Evolutionary conservation across 2,329 filamentous ascomycete genomes (phyloP).

Genomic region (Calonectria montana): DNA sequence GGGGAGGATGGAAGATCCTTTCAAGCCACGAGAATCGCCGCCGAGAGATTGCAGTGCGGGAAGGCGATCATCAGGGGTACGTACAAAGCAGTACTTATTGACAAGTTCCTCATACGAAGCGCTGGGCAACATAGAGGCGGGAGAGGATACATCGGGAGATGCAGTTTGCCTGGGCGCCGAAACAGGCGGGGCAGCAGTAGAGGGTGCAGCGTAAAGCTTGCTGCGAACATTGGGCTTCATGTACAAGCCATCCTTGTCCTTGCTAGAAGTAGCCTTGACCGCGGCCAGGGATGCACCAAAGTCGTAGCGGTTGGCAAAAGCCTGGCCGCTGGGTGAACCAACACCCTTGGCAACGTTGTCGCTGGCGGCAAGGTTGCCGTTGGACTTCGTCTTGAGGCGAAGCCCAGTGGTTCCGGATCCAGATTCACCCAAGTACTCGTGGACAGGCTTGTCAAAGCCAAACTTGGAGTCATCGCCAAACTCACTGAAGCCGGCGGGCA

Average conservation of each 20-base stretch:
- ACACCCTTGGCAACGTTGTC: slow-evolving; percentile 67
- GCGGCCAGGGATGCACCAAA: slow-evolving; percentile 94
- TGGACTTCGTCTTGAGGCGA: slow-evolving; percentile 78
- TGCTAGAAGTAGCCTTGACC: slow-evolving; percentile 72
- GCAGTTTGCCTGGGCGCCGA: slow-evolving; percentile 38
- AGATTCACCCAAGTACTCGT: slow-evolving; percentile 73
- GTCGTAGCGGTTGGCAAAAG: slow-evolving; percentile 94
- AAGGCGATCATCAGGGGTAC: slow-evolving; percentile 65
- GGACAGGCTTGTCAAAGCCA: slow-evolving; percentile 69
- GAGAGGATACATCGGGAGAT: slow-evolving; percentile 58
- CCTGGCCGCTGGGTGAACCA: slow-evolving; percentile 71
- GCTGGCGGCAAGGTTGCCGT: slow-evolving; percentile 70
- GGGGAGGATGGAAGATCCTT: slow-evolving; percentile 26
- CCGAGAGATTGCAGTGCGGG: slow-evolving; percentile 17
- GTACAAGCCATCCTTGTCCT: slow-evolving; percentile 69
- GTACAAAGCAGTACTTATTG: slow-evolving; percentile 99
- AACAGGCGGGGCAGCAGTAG: slow-evolving; percentile 17
- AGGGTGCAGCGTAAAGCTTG: slow-evolving; percentile 41
- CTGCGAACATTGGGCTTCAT: slow-evolving; percentile 61
- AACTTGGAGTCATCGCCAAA: slow-evolving; percentile 73
- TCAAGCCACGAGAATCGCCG: slow-evolving; percentile 27
- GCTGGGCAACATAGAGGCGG: slow-evolving; percentile 74
- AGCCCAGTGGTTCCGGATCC: slow-evolving; percentile 65
- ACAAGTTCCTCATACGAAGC: slow-evolving; percentile 96
- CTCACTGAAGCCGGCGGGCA: slow-evolving; percentile 74